Conservation (phyloP, 2,329 filamentous ascomycete genomes). For the Myriangium duriaei region DNA sequence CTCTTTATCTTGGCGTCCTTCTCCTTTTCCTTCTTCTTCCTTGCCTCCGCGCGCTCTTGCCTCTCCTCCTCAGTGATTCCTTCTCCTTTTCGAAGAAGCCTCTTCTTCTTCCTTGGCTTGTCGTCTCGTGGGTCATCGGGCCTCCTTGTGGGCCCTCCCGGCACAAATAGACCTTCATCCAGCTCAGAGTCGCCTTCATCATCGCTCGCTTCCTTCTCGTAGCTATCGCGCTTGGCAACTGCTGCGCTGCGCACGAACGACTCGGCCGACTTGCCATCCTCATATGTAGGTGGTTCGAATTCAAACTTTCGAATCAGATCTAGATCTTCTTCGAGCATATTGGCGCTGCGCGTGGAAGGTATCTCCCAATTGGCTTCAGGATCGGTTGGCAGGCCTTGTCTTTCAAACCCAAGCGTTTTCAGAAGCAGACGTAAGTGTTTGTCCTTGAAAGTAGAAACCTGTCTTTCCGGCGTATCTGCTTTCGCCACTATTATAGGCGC, state of each 20-base stretch:
- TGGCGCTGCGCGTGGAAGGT: slow-evolving; percentile 51
- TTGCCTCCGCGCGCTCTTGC: slow-evolving; percentile 47
- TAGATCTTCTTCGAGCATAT: slow-evolving; percentile 54
- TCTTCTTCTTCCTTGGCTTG: slow-evolving; percentile 48
- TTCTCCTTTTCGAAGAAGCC: slow-evolving; percentile 37
- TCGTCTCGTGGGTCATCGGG: slow-evolving; percentile 37
- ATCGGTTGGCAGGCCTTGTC: slow-evolving; percentile 55
- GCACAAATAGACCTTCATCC: slow-evolving; percentile 53
- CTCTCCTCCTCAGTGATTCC: slow-evolving; percentile 51
- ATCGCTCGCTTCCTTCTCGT: slow-evolving; percentile 7
- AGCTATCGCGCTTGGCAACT: slow-evolving; percentile 20
- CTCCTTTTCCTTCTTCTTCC: slow-evolving; percentile 58
- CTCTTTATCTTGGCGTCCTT: slow-evolving; percentile 74
- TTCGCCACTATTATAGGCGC: slow-evolving; percentile 44
- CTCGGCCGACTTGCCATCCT: slow-evolving; percentile 61
- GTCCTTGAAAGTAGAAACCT: slow-evolving; percentile 75
- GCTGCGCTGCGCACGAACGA: slow-evolving; percentile 67
- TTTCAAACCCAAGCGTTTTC: slow-evolving; percentile 58
- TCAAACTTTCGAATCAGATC: slow-evolving; percentile 65
- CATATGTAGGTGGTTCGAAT: slow-evolving; percentile 64
- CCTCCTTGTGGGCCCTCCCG: slow-evolving; percentile 51
- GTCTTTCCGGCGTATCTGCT: slow-evolving; percentile 53
- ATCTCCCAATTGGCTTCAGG: slow-evolving; percentile 68
- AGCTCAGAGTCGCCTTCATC: slow-evolving; percentile 12
- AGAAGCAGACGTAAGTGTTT: slow-evolving; percentile 76